A percentile compares a stretch with the other conserved stretches of the same genome.
phyloP scores from a whole-genome alignment of 1,139 yeast species.

The Martiniozyma asiatica region DNA sequence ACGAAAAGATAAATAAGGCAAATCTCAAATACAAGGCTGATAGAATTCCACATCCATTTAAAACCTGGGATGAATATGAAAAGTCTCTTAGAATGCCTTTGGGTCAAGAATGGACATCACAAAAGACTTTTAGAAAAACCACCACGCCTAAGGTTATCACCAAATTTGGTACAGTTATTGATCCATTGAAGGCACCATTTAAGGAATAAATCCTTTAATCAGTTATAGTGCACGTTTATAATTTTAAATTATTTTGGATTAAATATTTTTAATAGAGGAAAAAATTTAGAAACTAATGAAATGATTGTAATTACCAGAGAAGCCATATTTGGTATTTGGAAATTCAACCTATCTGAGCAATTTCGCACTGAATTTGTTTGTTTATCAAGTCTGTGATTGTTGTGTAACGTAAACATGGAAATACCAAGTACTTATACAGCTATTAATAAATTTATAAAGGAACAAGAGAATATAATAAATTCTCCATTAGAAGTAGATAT shows the following conservation, averaged over 20 bases:
- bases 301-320: no score
- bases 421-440: conserved; percentile 15
- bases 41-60: conserved; percentile 88
- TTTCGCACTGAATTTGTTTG: no score
- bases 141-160: conserved; percentile 83
- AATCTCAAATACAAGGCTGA: conserved; percentile 73
- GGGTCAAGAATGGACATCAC: conserved; percentile 93
- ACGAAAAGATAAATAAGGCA: conserved; percentile 78
- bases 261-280: no score
- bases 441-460: conserved; percentile 14
- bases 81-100: conserved; percentile 90
- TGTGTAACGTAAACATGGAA: no score
- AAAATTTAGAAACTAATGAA: no score
- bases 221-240: no score
- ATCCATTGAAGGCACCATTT: conserved; percentile 73
- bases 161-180: conserved; percentile 82
- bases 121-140: conserved; percentile 74
- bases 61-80: conserved; percentile 88
- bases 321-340: no score
- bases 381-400: no score
- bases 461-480: conserved; percentile 14
- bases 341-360: no score
- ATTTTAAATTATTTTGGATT: no score
- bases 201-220: conserved; percentile 26
- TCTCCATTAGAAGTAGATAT: conserved; percentile 12